These are phyloP conservation scores for Sphenostylis stenocarpa DNA, from an alignment of 306 rosid genomes.

Conservation along the genomic window DNA sequence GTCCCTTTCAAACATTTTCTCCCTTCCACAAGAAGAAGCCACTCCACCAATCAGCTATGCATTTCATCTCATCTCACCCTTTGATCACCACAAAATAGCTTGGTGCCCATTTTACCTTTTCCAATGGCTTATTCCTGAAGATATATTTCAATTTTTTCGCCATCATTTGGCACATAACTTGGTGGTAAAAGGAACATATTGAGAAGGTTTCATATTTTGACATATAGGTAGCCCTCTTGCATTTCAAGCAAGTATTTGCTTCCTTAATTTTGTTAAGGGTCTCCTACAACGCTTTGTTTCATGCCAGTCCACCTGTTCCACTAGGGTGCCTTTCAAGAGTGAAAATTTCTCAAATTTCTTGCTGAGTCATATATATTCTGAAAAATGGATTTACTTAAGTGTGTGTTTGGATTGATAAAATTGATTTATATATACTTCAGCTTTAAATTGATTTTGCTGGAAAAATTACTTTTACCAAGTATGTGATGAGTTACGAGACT, in stretches of 20 bases:
- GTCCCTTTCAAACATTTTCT: slow-evolving; percentile 54
- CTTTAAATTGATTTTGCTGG: too few species aligned
- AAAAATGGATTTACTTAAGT: too few species aligned
- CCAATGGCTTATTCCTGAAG: slow-evolving; percentile 35
- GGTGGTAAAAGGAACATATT: slow-evolving; percentile 17
- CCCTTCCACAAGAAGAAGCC: slow-evolving; percentile 58
- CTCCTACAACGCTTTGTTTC: slow-evolving; percentile 32
- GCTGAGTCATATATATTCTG: slow-evolving; percentile 31
- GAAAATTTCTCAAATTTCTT: slow-evolving; percentile 12
- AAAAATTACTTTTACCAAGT: too few species aligned
- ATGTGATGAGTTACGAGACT: background rate
- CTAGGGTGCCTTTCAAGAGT: slow-evolving; percentile 82
- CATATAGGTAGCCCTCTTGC: slow-evolving; percentile 46
- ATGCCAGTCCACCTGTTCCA: slow-evolving; percentile 50
- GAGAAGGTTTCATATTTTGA: slow-evolving; percentile 38
- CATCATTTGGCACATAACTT: slow-evolving; percentile 4
- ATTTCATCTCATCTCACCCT: slow-evolving; percentile 66
- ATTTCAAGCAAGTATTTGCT: slow-evolving; percentile 45
- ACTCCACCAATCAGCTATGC: slow-evolving; percentile 70
- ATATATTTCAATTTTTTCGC: background rate
- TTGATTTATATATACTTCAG: too few species aligned
- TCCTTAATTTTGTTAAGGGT: slow-evolving; percentile 34
- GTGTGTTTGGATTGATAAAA: too few species aligned
- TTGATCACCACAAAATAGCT: slow-evolving; percentile 12
- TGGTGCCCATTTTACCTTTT: slow-evolving; percentile 11